Percentiles rank a stretch among this genome's conserved stretches.
Conservation (phyloP, 331 rosid genomes). For the Acacia concinna region DNA sequence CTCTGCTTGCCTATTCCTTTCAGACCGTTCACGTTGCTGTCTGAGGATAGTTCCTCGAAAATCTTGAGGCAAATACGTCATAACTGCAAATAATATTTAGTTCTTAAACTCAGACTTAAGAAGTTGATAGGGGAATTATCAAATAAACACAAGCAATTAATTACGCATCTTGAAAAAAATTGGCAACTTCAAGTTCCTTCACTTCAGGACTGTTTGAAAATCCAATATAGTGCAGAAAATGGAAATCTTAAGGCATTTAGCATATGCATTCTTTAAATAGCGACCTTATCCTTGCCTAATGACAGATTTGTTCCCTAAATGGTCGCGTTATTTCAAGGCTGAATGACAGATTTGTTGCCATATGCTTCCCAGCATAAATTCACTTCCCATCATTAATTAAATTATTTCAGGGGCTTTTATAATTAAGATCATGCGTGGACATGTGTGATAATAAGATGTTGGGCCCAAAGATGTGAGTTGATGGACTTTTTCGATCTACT, state of each 20-base stretch:
- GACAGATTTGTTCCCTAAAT: neutral
- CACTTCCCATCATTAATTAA: too few species aligned
- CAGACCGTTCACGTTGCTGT: conserved; percentile 94
- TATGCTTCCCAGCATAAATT: neutral
- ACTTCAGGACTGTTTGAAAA: neutral
- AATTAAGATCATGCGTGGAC: neutral
- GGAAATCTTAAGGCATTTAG: neutral
- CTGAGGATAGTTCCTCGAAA: conserved; percentile 90
- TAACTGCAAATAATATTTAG: conserved; percentile 54
- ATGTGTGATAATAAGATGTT: neutral
- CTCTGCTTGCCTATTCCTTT: conserved; percentile 94
- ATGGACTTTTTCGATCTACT: neutral
- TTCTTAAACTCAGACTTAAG: conserved; percentile 13
- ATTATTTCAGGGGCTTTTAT: too few species aligned
- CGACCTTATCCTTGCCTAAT: neutral
- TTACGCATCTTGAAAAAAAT: neutral
- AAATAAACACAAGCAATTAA: neutral
- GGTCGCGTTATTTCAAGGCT: neutral
- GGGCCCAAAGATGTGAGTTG: neutral
- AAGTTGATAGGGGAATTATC: neutral
- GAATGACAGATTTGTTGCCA: neutral
- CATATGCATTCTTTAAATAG: neutral
- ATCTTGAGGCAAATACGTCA: conserved; percentile 99
- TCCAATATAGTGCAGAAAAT: neutral
- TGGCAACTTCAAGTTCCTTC: neutral